phyloP scores from a whole-genome alignment of 306 rosid species.

The Mucuna pruriens region DNA sequence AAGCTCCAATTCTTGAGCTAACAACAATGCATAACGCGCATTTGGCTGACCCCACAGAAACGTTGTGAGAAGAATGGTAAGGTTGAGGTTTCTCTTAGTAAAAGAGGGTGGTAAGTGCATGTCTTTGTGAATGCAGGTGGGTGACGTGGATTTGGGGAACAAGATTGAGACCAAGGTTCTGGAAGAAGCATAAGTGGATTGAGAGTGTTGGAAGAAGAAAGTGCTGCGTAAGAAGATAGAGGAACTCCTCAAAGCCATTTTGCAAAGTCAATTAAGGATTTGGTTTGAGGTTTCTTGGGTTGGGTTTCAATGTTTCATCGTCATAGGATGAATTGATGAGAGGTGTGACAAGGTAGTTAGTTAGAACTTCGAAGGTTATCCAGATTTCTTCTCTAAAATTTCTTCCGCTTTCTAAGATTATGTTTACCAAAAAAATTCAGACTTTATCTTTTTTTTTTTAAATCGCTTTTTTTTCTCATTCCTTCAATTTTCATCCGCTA shows the following conservation, averaged over 20 bases:
- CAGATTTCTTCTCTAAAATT: background rate
- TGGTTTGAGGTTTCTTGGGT: background rate
- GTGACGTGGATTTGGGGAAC: slow-evolving; percentile 31
- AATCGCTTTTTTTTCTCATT: too few relatives aligned
- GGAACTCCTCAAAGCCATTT: slow-evolving; percentile 44
- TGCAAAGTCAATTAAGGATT: background rate
- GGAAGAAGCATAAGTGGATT: slow-evolving; percentile 35
- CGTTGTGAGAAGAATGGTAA: slow-evolving; percentile 46
- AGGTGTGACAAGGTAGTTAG: background rate
- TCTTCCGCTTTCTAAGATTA: background rate
- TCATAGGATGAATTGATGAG: slow-evolving; percentile 13
- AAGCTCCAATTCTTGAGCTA: slow-evolving; percentile 70
- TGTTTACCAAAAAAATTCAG: background rate
- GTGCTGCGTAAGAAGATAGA: slow-evolving; percentile 25
- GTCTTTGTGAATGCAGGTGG: background rate
- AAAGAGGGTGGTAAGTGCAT: slow-evolving; percentile 21
- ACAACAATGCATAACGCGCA: slow-evolving; percentile 40
- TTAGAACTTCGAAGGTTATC: slow-evolving; percentile 38
- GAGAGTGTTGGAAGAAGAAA: slow-evolving; percentile 28
- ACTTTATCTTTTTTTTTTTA: background rate
- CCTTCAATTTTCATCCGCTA: too few relatives aligned
- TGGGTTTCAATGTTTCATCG: background rate
- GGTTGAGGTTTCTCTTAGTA: slow-evolving; percentile 59
- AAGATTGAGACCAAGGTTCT: slow-evolving; percentile 34
- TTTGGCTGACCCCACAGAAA: slow-evolving; percentile 47